These are phyloP conservation scores for Raffaelea albimanens DNA, from an alignment of 2,329 filamentous ascomycete genomes.

Conservation along the genomic window DNA sequence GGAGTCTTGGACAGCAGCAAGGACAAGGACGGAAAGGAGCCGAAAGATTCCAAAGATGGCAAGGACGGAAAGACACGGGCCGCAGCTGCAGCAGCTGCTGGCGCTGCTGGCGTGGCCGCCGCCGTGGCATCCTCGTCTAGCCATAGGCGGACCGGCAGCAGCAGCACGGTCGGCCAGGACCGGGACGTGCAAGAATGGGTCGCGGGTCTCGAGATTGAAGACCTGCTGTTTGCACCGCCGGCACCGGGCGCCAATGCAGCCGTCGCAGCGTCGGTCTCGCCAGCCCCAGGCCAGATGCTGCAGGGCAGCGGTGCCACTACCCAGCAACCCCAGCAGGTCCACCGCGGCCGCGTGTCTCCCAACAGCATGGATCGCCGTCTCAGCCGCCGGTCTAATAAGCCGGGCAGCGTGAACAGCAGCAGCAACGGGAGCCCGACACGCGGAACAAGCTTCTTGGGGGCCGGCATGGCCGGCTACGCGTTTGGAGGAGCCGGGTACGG, in stretches of 20 bases:
- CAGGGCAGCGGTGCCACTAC: not conserved
- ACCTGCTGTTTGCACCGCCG: conserved; percentile 36
- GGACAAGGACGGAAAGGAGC: not conserved
- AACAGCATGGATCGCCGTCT: conserved; percentile 19
- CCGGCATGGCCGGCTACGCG: not conserved
- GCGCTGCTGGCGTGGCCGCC: not conserved
- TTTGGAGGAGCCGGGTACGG: conserved; percentile 1
- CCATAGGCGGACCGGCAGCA: not conserved
- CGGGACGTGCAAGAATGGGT: conserved; percentile 51
- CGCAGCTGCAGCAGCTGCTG: not conserved
- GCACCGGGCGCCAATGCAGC: conserved; percentile 5
- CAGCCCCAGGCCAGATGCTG: conserved; percentile 1
- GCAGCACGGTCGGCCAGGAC: conserved; percentile 24
- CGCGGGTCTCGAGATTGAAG: conserved; percentile 43
- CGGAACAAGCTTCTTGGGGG: conserved; percentile 7
- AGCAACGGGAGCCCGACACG: conserved; percentile 15
- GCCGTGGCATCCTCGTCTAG: not conserved
- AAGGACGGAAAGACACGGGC: not conserved
- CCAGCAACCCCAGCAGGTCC: not conserved
- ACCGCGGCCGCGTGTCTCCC: conserved; percentile 27
- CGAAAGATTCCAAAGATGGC: not conserved
- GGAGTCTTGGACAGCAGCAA: not conserved
- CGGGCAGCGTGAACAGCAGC: conserved; percentile 17
- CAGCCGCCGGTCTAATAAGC: conserved; percentile 22
- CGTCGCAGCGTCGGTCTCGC: conserved; percentile 5